Percentiles rank a stretch among this genome's conserved stretches.
These are phyloP conservation scores for Chaetomium sp. DNA, from an alignment of 2,329 filamentous ascomycete species.

Conservation along the genomic window DNA sequence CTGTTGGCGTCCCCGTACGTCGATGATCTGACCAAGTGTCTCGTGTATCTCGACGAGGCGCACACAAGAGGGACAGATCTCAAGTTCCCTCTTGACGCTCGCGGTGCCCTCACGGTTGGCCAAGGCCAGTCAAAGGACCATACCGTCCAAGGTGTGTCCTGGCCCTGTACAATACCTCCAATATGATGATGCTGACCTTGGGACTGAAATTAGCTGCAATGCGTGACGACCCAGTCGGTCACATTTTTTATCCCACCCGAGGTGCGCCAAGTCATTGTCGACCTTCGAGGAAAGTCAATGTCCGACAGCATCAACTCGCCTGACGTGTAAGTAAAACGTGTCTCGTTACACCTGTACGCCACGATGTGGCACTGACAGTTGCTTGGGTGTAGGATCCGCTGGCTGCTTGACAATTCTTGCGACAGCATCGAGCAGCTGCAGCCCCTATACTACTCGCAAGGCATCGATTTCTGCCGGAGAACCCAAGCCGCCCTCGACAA, in stretches of 20 bases:
- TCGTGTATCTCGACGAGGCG: constrained; percentile 62
- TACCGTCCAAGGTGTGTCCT: constrained; percentile 56
- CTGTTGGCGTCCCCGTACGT: constrained; percentile 58
- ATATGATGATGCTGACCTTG: background rate
- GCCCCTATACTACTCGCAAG: constrained; percentile 61
- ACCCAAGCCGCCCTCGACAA: constrained; percentile 51
- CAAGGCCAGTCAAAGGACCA: constrained; percentile 62
- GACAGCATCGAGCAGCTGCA: constrained; percentile 60
- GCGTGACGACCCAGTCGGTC: constrained; percentile 59
- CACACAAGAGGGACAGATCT: constrained; percentile 64
- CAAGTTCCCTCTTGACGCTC: constrained; percentile 51
- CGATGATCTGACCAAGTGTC: constrained; percentile 52
- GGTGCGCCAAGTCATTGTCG: constrained; percentile 62
- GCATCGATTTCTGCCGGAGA: constrained; percentile 61
- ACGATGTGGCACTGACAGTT: background rate
- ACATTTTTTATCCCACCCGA: constrained; percentile 60
- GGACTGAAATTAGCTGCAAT: constrained; percentile 54
- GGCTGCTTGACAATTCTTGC: constrained; percentile 68
- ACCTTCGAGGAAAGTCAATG: constrained; percentile 42
- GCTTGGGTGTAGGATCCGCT: constrained; percentile 45
- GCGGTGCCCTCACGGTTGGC: constrained; percentile 58
- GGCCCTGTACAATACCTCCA: background rate
- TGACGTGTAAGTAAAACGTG: constrained; percentile 45
- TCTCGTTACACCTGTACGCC: too few relatives aligned
- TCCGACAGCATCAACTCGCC: constrained; percentile 45